Conservation (phyloP, 768 basidiomycete species). For the Lactarius trivialis region DNA sequence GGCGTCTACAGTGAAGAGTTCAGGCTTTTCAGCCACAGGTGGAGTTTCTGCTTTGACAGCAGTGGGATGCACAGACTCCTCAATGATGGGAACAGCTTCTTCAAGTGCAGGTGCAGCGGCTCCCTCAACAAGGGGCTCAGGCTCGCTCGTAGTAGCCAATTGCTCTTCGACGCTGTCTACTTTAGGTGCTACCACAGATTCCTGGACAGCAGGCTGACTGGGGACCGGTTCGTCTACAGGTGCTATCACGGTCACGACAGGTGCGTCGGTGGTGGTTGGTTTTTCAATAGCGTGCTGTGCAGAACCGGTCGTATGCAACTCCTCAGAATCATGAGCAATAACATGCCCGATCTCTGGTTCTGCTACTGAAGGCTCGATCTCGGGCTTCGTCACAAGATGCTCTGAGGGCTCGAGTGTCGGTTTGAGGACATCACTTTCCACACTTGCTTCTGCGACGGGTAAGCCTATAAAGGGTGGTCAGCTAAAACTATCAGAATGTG, state of each 20-base stretch:
- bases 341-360: neutral
- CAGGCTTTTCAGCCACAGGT: neutral
- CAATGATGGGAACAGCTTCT: neutral
- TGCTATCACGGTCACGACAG: neutral
- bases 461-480: slow-evolving; percentile 6
- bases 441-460: neutral
- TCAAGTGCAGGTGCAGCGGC: neutral
- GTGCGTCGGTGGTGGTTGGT: neutral
- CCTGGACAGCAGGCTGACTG: neutral
- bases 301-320: neutral
- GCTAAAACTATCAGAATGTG: neutral
- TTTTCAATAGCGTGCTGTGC: neutral
- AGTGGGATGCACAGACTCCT: neutral
- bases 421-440: neutral
- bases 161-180: neutral
- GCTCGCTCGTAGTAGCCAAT: neutral
- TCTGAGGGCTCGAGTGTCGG: neutral
- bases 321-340: neutral
- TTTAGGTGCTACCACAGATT: neutral
- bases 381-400: neutral
- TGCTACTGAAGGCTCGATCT: neutral
- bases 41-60: neutral
- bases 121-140: neutral
- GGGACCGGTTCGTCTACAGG: neutral
- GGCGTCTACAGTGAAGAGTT: neutral